Base-by-base conservation (phyloP, 2,329 filamentous ascomycete species). In the Fusarium bactridioides region DNA sequence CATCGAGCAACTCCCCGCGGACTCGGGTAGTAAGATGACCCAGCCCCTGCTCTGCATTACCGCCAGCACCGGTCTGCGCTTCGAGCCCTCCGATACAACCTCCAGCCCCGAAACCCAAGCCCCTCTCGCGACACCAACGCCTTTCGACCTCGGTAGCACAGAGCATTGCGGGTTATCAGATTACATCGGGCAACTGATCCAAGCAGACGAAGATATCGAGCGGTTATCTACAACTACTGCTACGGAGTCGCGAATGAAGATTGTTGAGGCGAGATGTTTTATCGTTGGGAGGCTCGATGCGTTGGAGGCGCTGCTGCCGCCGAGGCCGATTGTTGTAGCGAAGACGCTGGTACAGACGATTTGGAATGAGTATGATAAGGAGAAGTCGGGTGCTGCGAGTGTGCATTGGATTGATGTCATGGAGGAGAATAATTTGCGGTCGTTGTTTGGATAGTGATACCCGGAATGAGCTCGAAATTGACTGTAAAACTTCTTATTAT, bases 21-120 rank as follows among this genome's bases (percentile, higher is more conserved):
- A 76, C 19, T 82, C 80, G 0, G 79, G 79, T 1, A 82, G 78
- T 23, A 78, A 80, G 10, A 79, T 80, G 33, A 78, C 81, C 5
- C 80, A 81, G 12, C 80, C 80, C 3, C 59, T 82, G 0, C 74
- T 82, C 5, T 82, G 80, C 44, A 77, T 82, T 19, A 80, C 78
- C 3, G 80, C 80, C 3, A 78, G 79, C 41, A 81, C 79, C 1
- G 80, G 80, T 0, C 67, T 82, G 2, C 70, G 80, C 2, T 70
- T 73, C 31, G 67, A 73, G 12, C 25, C 63, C 2, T 27, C 53
- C 0, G 56, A 61, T 1, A 7, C 33, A 0, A n/a, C 8, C 4
- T 23, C 33, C 2, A 62, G 10, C 5, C 37, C 44, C 2, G 51
- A 59, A 7, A 55, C 59, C 2, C 63, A 61, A 37, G 45, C 12